Evolutionary conservation across 371 early-diverging fungal species (phyloP).

Genomic region (Mucor plumbeus): DNA sequence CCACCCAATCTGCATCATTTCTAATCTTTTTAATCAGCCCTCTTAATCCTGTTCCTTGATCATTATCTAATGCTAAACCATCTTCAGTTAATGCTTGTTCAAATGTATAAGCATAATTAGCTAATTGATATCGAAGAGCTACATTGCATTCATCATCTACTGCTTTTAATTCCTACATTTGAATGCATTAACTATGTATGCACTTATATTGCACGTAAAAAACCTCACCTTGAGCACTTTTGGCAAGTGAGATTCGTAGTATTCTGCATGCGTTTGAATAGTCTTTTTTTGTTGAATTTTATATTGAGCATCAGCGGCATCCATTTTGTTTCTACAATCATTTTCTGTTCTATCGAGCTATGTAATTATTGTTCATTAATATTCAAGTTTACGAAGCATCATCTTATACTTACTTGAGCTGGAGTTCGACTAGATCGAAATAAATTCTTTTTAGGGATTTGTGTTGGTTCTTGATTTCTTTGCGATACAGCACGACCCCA

Average conservation of each 20-base stretch:
- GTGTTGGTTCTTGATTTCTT: conserved; percentile 61
- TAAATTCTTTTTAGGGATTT: conserved; percentile 56
- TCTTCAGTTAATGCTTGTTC: conserved; percentile 45
- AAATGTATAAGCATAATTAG: conserved; percentile 68
- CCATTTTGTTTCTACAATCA: conserved; percentile 33
- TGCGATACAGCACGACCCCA: conserved; percentile 79
- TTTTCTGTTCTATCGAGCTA: conserved; percentile 66
- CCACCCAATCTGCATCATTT: conserved; percentile 54
- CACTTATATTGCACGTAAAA: not conserved
- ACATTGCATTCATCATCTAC: conserved; percentile 73
- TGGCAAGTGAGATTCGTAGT: conserved; percentile 64
- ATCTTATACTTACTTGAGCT: conserved; percentile 45
- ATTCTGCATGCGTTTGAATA: conserved; percentile 68
- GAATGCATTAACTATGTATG: not conserved
- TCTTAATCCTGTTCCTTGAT: conserved; percentile 54
- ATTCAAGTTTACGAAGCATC: not conserved
- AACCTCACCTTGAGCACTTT: conserved; percentile 20
- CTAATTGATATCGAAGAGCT: conserved; percentile 72
- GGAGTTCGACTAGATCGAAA: conserved; percentile 60
- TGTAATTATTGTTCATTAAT: not conserved
- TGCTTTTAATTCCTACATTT: conserved; percentile 65
- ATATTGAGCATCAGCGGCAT: conserved; percentile 70
- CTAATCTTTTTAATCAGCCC: conserved; percentile 65
- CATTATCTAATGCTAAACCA: conserved; percentile 41
- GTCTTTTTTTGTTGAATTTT: conserved; percentile 71